phyloP scores from a whole-genome alignment of 2,329 filamentous ascomycete genomes.

The Canariomyces notabilis region DNA sequence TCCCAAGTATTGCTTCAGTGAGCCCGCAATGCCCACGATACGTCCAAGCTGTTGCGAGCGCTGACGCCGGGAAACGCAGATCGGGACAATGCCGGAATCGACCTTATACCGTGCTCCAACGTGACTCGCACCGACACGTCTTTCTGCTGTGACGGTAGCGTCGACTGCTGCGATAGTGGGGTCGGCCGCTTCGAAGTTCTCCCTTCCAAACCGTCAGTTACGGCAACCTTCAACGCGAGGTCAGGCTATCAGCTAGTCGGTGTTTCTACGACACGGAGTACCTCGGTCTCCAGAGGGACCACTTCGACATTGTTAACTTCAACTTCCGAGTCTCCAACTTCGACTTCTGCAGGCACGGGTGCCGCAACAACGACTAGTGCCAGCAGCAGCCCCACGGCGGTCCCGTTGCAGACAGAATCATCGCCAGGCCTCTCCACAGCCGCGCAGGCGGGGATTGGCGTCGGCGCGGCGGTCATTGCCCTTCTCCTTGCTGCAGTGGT shows the following conservation, averaged over 20 bases:
- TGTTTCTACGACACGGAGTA: no score
- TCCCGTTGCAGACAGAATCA: no score
- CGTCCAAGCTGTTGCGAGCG: not conserved
- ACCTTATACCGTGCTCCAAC: not conserved
- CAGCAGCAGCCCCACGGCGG: no score
- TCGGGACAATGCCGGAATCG: not conserved
- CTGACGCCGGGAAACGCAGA: no score
- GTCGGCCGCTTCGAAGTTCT: not conserved
- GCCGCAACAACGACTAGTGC: not conserved
- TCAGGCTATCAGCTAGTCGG: no score
- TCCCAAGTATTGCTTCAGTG: not conserved
- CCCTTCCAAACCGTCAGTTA: no score
- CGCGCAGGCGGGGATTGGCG: slow-evolving; percentile 10
- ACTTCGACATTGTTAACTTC: no score
- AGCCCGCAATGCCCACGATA: not conserved
- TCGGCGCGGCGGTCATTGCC: slow-evolving; percentile 1
- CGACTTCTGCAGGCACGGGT: no score
- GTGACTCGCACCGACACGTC: not conserved
- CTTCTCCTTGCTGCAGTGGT: slow-evolving; percentile 1
- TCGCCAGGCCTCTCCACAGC: not conserved
- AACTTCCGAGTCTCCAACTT: no score
- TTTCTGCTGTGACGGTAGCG: not conserved
- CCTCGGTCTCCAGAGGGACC: no score
- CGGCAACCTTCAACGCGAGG: no score
- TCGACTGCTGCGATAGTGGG: not conserved